A percentile compares a stretch with the other conserved stretches of the same genome.
Evolutionary conservation across 2,329 filamentous ascomycete genomes (phyloP).

Genomic region (Fusarium sp.): DNA sequence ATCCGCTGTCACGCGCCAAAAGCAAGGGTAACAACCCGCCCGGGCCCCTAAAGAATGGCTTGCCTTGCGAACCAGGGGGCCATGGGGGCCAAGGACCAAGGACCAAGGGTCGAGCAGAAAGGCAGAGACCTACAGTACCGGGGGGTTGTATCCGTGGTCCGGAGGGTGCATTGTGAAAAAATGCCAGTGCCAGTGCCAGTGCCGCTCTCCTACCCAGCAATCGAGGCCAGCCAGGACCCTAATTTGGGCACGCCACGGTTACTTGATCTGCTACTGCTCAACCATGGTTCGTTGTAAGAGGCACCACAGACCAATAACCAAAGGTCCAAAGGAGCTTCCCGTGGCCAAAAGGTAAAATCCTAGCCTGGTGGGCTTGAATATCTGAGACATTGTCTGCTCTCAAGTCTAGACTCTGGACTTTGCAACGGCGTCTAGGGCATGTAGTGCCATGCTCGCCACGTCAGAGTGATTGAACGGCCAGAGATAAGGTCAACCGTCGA

Average conservation of each 20-base stretch:
- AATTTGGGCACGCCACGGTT: constrained; percentile 33
- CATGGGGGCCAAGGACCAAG: not conserved
- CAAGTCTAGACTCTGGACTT: constrained; percentile 19
- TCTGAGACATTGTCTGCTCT: constrained; percentile 19
- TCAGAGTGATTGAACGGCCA: constrained; percentile 31
- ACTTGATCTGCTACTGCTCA: constrained; percentile 37
- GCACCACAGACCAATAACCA: constrained; percentile 21
- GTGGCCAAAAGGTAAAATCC: constrained; percentile 24
- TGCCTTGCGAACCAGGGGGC: constrained; percentile 23
- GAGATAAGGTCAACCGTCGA: constrained; percentile 16
- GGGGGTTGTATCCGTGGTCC: constrained; percentile 16
- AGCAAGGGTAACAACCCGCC: constrained; percentile 32
- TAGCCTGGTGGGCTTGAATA: not conserved
- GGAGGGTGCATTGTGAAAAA: constrained; percentile 13
- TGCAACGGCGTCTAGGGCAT: constrained; percentile 19
- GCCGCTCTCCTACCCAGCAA: constrained; percentile 35
- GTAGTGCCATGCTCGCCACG: constrained; percentile 30
- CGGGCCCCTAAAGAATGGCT: constrained; percentile 19
- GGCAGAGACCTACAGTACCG: not conserved
- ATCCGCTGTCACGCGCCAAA: constrained; percentile 42
- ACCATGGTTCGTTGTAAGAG: constrained; percentile 32
- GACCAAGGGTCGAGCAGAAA: not conserved
- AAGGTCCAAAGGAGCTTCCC: constrained; percentile 38
- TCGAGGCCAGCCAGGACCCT: constrained; percentile 43
- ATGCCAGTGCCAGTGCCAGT: constrained; percentile 35